phyloP scores from a whole-genome alignment of 2,329 filamentous ascomycete species.

The Fusarium sp. region DNA sequence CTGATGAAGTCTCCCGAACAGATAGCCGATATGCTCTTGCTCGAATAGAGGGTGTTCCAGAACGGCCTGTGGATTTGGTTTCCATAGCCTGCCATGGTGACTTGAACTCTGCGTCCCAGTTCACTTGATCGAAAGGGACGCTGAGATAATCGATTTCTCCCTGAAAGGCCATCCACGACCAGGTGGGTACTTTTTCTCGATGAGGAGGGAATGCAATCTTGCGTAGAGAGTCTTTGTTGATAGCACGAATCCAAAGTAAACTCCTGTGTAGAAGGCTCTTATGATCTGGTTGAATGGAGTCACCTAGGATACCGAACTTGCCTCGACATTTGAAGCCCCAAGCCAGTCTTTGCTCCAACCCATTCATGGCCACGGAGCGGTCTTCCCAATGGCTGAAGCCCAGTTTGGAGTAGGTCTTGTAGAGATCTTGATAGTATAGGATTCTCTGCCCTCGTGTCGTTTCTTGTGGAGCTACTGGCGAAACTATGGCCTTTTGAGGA shows the following conservation, averaged over 20 bases:
- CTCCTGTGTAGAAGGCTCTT: not conserved
- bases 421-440: constrained; percentile 13
- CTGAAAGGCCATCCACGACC: constrained; percentile 22
- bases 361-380: constrained; percentile 8
- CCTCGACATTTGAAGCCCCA: not conserved
- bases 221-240: not conserved
- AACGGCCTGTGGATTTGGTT: not conserved
- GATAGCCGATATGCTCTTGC: not conserved
- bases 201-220: not conserved
- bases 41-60: not conserved
- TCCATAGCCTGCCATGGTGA: not conserved
- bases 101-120: not conserved
- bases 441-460: not conserved
- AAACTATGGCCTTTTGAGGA: constrained; percentile 1
- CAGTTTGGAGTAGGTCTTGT: constrained; percentile 2
- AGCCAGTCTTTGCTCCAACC: not conserved
- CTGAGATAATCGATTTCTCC: constrained; percentile 7
- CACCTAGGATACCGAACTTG: constrained; percentile 1
- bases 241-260: constrained; percentile 1
- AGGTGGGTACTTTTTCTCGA: not conserved
- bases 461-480: not conserved
- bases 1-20: not conserved
- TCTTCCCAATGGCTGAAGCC: not conserved
- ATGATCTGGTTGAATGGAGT: not conserved
- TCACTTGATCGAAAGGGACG: not conserved